Evolutionary conservation across 2,329 filamentous ascomycete species (phyloP), one percentile per base, ranked within the genome.

Genomic region (Ascochyta pisi): DNA sequence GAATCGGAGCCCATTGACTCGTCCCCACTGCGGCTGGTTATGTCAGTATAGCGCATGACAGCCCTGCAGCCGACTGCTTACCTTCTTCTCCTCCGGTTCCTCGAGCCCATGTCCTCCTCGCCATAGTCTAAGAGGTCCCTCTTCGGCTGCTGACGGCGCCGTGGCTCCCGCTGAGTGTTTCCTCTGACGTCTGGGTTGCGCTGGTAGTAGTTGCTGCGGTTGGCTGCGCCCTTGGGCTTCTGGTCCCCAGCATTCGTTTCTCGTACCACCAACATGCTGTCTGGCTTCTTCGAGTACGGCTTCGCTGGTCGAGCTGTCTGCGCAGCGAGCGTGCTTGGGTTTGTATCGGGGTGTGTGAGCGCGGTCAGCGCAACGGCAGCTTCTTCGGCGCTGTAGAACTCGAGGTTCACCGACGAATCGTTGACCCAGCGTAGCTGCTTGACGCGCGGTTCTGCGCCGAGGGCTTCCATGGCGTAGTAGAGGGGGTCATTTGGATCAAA

Each of bases 121-220:
- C 66, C 71, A 26, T 74, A 73, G 41, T 73, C 71, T 3, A 73
- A 43, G 19, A 64, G 51, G 38, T 70, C 67, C 23, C 61, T 63
- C 49, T 60, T 63, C 10, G 67, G 67, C 10, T 61, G 63, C 39
- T 57, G 61, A 87, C 85, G 70, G 88, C 91, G 69, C 81, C 62
- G 78, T 67, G 58, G 73, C 73, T 71, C 69, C 46, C 73, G 54
- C 56, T 87, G 83, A 19, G 44, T 52, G 34, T 57, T 53, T 35
- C 50, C 77, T 91, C 92, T 64, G 88, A 87, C 2, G 89, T 96
- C 91, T 1, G 94, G 94, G 66, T 98, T 91, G 68, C 95, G 84
- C 33, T 97, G 86, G 73, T 99, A 99, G 79, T 96, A 98, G 12
- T 91, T 85, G 76, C 94, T 98, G 58, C 90, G 84, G 46, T 89